Percentiles rank a stretch among this genome's conserved stretches.
Conservation (phyloP, 768 basidiomycete species). For the Boletus reticuloceps region DNA sequence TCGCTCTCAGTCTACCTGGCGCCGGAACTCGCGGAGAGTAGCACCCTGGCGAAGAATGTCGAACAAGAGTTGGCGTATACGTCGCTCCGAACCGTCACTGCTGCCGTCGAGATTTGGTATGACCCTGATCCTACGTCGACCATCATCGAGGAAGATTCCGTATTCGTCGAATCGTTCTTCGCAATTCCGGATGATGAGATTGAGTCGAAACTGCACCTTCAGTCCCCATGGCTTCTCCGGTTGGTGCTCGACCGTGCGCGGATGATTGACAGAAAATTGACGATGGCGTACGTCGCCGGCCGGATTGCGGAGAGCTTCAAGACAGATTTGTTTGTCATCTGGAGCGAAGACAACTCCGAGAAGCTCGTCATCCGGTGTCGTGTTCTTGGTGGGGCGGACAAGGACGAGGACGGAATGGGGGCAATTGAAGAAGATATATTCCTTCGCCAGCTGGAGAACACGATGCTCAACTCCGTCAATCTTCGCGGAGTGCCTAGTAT, state of each 20-base stretch:
- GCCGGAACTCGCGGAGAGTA: slow-evolving; percentile 61
- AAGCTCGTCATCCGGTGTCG: slow-evolving; percentile 97
- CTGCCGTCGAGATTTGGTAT: slow-evolving; percentile 96
- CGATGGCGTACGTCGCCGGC: slow-evolving; percentile 92
- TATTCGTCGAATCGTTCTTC: slow-evolving; percentile 99
- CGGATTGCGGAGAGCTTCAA: slow-evolving; percentile 94
- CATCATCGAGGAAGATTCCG: slow-evolving; percentile 92
- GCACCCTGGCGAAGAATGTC: slow-evolving; percentile 76
- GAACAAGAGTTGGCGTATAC: slow-evolving; percentile 94
- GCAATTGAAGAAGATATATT: slow-evolving; percentile 91
- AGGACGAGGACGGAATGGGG: slow-evolving; percentile 78
- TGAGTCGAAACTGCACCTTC: slow-evolving; percentile 83
- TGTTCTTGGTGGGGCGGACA: slow-evolving; percentile 79
- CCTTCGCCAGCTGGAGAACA: slow-evolving; percentile 92
- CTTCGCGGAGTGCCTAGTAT: slow-evolving; percentile 92
- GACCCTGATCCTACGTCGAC: slow-evolving; percentile 91
- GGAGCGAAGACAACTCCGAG: slow-evolving; percentile 98
- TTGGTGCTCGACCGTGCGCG: slow-evolving; percentile 95
- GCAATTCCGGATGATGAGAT: slow-evolving; percentile 98
- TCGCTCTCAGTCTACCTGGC: slow-evolving; percentile 91
- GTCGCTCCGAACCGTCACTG: slow-evolving; percentile 89
- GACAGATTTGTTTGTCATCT: slow-evolving; percentile 95
- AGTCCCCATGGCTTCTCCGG: slow-evolving; percentile 97
- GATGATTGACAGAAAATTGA: slow-evolving; percentile 96
- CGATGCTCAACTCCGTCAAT: slow-evolving; percentile 93